These are phyloP conservation scores for Fusarium siculi DNA, from an alignment of 2,329 filamentous ascomycete genomes.

Conservation along the genomic window DNA sequence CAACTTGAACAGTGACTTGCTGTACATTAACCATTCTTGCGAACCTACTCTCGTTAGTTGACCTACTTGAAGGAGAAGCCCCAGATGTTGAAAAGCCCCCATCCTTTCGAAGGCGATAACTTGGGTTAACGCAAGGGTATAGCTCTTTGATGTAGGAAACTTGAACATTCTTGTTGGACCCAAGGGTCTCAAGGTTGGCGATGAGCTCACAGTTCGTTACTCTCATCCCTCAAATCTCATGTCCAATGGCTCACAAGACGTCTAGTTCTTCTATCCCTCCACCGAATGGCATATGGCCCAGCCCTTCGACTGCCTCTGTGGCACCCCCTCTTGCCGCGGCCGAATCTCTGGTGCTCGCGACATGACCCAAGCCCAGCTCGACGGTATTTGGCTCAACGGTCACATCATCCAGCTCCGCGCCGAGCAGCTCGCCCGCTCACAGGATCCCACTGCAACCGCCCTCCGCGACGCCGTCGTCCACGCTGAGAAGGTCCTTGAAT, in stretches of 20 bases:
- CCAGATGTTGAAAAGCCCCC: not conserved
- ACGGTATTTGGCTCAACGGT: conserved; percentile 69
- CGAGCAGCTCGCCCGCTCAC: conserved; percentile 47
- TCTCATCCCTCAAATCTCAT: no score
- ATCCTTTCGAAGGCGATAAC: not conserved
- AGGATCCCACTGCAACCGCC: conserved; percentile 55
- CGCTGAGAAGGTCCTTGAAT: conserved; percentile 60
- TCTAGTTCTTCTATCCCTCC: conserved; percentile 77
- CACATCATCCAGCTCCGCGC: conserved; percentile 68
- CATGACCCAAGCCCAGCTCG: conserved; percentile 65
- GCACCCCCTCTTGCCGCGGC: conserved; percentile 66
- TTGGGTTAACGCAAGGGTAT: conserved; percentile 23
- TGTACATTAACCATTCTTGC: conserved; percentile 77
- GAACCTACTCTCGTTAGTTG: conserved; percentile 70
- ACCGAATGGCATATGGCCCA: conserved; percentile 81
- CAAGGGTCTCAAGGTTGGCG: conserved; percentile 63
- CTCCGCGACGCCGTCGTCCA: conserved; percentile 57
- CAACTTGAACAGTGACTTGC: conserved; percentile 71
- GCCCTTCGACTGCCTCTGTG: conserved; percentile 74
- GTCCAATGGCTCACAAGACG: not conserved
- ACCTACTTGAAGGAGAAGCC: conserved; percentile 27
- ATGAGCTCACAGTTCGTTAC: conserved; percentile 65
- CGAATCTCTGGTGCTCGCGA: conserved; percentile 71
- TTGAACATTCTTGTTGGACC: conserved; percentile 68
- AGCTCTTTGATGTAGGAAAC: conserved; percentile 71